Percentiles rank a stretch among this genome's conserved stretches.
Conservation (phyloP, 352 stramenopile species). For the Achlya hypogyna region DNA sequence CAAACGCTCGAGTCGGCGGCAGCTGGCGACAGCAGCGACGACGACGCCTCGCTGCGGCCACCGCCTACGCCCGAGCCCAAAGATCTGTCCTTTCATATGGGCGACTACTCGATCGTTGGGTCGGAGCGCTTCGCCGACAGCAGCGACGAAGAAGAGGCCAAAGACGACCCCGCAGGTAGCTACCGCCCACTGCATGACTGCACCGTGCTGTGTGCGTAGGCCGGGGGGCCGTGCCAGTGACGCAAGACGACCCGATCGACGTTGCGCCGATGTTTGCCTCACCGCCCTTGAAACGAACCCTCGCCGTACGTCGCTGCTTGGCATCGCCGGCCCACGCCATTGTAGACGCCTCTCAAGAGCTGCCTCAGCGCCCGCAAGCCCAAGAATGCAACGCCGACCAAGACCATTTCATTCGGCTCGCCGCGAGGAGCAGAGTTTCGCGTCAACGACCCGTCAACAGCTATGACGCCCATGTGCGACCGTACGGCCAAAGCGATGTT, state of each 20-base stretch:
- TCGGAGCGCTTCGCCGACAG: neutral
- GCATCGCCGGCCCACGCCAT: neutral
- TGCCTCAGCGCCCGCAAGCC: conserved; percentile 68
- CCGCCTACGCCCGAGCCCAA: neutral
- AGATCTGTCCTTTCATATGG: neutral
- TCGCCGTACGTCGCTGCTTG: neutral
- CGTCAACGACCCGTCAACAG: conserved; percentile 66
- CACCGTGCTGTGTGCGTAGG: too few species aligned
- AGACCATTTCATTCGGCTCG: conserved; percentile 78
- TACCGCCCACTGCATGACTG: too few species aligned
- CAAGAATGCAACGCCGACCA: conserved; percentile 34
- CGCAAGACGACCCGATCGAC: neutral
- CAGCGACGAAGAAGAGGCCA: neutral
- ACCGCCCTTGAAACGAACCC: neutral
- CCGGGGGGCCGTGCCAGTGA: too few species aligned
- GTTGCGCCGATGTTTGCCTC: neutral
- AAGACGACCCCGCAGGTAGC: neutral
- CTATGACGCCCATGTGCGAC: conserved; percentile 72
- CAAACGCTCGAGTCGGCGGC: neutral
- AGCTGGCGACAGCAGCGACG: conserved; percentile 3
- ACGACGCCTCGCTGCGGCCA: neutral
- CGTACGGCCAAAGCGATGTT: conserved; percentile 54
- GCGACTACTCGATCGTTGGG: conserved; percentile 4
- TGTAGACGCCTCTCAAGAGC: conserved; percentile 53
- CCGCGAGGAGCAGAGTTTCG: conserved; percentile 74